phyloP scores from a whole-genome alignment of 139 green algal genomes.

The Astrephomene gubernaculifera region DNA sequence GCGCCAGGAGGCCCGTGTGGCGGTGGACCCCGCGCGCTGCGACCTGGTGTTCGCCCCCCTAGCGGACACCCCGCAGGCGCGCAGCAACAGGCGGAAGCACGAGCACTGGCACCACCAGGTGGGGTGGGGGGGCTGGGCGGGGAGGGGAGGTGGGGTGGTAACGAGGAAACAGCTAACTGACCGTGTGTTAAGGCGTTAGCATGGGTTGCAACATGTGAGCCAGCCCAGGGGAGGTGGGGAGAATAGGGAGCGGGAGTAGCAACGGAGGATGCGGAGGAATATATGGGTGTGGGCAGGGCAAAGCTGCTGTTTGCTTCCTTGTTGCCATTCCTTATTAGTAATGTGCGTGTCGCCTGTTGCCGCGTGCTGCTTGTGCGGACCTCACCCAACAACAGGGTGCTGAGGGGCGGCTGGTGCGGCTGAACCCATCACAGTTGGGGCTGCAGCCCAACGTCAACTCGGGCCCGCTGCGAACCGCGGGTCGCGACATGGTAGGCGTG shows the following conservation, averaged over 20 bases:
- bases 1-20: slow-evolving; percentile 30
- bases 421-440: background rate
- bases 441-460: background rate
- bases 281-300: no score
- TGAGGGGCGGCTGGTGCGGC: slow-evolving; percentile 29
- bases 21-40: background rate
- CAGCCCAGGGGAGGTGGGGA: no score
- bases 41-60: slow-evolving; percentile 29
- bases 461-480: slow-evolving; percentile 22
- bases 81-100: slow-evolving; percentile 8
- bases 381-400: background rate
- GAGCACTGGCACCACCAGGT: slow-evolving; percentile 43
- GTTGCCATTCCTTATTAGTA: no score
- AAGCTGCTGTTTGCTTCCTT: no score
- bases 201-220: no score
- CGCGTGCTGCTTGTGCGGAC: no score
- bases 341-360: no score
- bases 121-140: background rate
- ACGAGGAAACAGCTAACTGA: no score
- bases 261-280: no score
- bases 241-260: no score
- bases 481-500: slow-evolving; percentile 45
- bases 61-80: background rate
- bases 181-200: no score
- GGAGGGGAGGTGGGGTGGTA: no score